Evolutionary conservation across 345 rosid species (phyloP).

Genomic region (Populus tremula): DNA sequence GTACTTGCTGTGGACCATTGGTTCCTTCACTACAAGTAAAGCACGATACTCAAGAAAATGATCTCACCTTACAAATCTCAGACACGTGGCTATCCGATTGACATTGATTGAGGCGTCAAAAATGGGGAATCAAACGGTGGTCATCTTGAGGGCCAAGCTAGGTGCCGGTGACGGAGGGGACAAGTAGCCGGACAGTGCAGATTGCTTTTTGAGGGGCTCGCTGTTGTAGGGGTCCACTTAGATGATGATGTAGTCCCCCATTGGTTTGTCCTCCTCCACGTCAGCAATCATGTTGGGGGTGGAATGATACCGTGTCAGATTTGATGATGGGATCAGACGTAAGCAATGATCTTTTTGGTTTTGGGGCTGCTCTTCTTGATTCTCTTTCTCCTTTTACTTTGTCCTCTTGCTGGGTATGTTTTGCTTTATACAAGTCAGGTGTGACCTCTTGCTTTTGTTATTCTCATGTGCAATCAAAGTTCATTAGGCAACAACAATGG

Average conservation of each 20-base stretch:
- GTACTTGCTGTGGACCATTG: neutral
- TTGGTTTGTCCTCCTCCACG: slow-evolving; percentile 23
- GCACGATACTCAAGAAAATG: neutral
- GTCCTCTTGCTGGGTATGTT: neutral
- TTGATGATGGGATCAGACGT: slow-evolving; percentile 33
- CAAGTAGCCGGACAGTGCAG: slow-evolving; percentile 42
- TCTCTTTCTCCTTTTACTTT: too few relatives aligned
- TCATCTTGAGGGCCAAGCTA: slow-evolving; percentile 16
- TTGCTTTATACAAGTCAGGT: too few relatives aligned
- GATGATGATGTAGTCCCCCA: slow-evolving; percentile 8
- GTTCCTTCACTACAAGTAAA: neutral
- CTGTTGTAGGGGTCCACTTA: neutral
- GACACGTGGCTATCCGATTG: slow-evolving; percentile 26
- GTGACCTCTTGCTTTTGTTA: neutral
- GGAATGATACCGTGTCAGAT: slow-evolving; percentile 29
- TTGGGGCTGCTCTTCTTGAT: neutral
- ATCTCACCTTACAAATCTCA: neutral
- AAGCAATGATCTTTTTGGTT: slow-evolving; percentile 9
- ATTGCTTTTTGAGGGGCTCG: slow-evolving; percentile 19
- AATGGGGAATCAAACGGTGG: slow-evolving; percentile 26
- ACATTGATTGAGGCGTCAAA: slow-evolving; percentile 20
- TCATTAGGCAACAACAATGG: too few relatives aligned
- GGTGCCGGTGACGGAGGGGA: slow-evolving; percentile 38
- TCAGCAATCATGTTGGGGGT: slow-evolving; percentile 22
- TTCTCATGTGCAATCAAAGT: too few relatives aligned